A percentile compares a stretch with the other conserved stretches of the same genome.
Conservation (phyloP, 2,329 filamentous ascomycete species). For the Diaporthe citri region DNA sequence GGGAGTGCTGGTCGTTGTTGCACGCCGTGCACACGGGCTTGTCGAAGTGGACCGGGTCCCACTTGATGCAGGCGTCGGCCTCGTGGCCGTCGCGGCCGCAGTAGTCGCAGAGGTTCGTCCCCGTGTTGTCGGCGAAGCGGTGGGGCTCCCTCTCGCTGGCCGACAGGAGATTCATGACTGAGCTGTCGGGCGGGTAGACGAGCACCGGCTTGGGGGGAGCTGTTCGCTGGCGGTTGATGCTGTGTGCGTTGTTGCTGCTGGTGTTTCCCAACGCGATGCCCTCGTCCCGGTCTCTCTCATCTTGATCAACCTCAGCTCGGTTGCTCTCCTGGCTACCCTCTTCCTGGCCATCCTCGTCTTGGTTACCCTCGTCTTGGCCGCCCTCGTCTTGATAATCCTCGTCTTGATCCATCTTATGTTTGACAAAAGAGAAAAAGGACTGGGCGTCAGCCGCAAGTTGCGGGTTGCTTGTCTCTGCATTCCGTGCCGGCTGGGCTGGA, state of each 20-base stretch:
- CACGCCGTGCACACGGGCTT: slow-evolving; percentile 31
- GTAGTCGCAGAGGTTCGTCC: slow-evolving; percentile 30
- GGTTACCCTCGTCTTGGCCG: not conserved
- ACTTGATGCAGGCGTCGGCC: slow-evolving; percentile 25
- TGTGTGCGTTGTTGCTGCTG: not conserved
- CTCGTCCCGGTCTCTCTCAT: not conserved
- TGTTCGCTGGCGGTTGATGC: too few relatives aligned
- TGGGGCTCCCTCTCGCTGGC: not conserved
- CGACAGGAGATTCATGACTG: not conserved
- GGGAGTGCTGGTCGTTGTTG: slow-evolving; percentile 21
- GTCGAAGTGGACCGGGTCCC: slow-evolving; percentile 21
- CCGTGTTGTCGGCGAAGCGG: slow-evolving; percentile 18
- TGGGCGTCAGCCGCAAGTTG: not conserved
- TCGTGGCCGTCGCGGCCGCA: slow-evolving; percentile 31
- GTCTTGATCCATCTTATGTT: not conserved
- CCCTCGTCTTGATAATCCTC: not conserved
- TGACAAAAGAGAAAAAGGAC: not conserved
- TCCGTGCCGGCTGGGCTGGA: not conserved
- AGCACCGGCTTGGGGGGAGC: not conserved
- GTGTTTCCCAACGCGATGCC: not conserved
- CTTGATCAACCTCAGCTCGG: not conserved
- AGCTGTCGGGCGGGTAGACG: not conserved
- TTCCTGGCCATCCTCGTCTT: not conserved
- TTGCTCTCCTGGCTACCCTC: not conserved
- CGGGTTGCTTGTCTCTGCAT: not conserved